These are phyloP conservation scores for Penicillium sp. DNA, from an alignment of 2,329 filamentous ascomycete species.

Conservation along the genomic window DNA sequence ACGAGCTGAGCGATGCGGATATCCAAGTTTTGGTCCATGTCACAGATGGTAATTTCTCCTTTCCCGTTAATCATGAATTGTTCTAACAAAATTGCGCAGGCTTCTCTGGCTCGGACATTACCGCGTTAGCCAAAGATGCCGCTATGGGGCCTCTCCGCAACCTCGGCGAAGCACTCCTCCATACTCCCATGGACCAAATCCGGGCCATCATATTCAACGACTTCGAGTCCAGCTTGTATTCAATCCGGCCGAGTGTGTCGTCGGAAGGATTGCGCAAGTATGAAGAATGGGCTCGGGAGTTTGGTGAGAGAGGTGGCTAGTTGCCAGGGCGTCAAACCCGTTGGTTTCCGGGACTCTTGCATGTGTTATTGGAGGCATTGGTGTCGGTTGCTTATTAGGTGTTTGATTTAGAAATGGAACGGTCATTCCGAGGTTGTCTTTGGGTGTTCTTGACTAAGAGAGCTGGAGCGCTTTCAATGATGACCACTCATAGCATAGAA, in stretches of 20 bases:
- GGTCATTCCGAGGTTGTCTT: no score
- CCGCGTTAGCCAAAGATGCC: slow-evolving; percentile 91
- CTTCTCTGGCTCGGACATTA: slow-evolving; percentile 97
- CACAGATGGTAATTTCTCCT: slow-evolving; percentile 64
- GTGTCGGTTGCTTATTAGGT: no score
- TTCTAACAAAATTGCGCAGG: slow-evolving; percentile 48
- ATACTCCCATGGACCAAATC: slow-evolving; percentile 92
- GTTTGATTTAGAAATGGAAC: no score
- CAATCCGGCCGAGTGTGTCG: slow-evolving; percentile 85
- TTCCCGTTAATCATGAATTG: background rate
- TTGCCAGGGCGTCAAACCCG: background rate
- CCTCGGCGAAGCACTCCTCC: slow-evolving; percentile 78
- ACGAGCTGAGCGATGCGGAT: slow-evolving; percentile 65
- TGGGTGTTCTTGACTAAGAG: no score
- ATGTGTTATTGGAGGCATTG: no score
- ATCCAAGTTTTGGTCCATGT: slow-evolving; percentile 67
- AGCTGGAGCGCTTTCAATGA: no score
- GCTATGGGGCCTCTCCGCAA: slow-evolving; percentile 93
- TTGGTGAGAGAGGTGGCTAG: slow-evolving; percentile 81
- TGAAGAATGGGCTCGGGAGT: slow-evolving; percentile 89
- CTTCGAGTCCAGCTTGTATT: slow-evolving; percentile 75
- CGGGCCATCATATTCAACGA: slow-evolving; percentile 75
- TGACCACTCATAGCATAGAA: no score
- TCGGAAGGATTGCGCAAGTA: slow-evolving; percentile 78
- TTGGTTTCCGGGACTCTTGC: background rate